Base-by-base conservation (phyloP, 164 flowering plant genomes). In the Saururus chinensis region DNA sequence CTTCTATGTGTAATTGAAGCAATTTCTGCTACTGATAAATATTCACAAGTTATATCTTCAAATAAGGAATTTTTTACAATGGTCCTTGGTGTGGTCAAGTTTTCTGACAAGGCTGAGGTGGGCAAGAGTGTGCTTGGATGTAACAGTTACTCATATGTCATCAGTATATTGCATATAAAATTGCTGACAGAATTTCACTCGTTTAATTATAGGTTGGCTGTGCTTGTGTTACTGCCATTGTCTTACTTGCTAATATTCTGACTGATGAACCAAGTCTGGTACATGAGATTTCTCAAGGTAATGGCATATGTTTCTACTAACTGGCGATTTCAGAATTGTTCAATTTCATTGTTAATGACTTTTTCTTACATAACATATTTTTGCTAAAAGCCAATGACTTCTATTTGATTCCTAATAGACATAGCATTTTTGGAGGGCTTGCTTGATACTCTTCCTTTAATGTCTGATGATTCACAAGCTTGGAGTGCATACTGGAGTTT, bases 101-200 rank as follows among this genome's bases (percentile, higher is more conserved):
- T 84, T 66, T 84, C 87, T 63, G 96, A 95, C 57, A 87, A 88
- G 74, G 68, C 62, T 63, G 99, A 95, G 95, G 97, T 95, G 79
- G 60, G 51, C 48, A 20, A 49, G 8, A 52, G 11, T n/a, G 16
- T 0, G 40, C 0, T 57, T 13, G 42, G 24, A 22, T 25, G 35
- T 23, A 24, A 26, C 9, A 7, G 19, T 21, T 20, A n/a, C 14
- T 56, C 6, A 2, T 56, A 56, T 24, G 40, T 13, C 35, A n/a
- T 53, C 22, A 53, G 22, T 23, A 20, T 22, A n/a, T 56, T 25
- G 19, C 59, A 25, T 52, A 8, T 11, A 30, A 30, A 19, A 9
- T 56, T 30, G 37, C 19, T n/a, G n/a, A n/a, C n/a, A n/a, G n/a
- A n/a, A n/a, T n/a, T n/a, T n/a, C n/a, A n/a, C n/a, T n/a, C n/a